Evolutionary conservation across 148 eudicot species (phyloP).

Genomic region (Rheum nobile): DNA sequence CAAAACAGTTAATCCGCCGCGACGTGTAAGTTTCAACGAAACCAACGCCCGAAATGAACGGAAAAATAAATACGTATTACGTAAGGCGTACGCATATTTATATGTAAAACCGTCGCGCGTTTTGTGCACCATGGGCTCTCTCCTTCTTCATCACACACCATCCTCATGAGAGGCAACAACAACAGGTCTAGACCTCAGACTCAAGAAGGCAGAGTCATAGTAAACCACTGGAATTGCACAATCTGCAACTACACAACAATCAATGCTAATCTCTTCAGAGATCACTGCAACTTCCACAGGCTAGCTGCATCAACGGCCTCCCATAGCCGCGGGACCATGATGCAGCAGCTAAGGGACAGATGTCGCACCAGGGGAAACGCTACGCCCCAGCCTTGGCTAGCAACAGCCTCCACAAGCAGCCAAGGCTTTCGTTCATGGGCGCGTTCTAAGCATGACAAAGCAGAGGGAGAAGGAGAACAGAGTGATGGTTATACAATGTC

Average conservation of each 20-base stretch:
- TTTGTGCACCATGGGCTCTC: background rate
- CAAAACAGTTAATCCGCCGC: background rate
- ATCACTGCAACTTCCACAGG: background rate
- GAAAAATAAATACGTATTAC: too few relatives aligned
- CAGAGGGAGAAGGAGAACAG: background rate
- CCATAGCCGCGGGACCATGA: background rate
- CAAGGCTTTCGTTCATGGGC: background rate
- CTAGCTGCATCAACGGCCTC: background rate
- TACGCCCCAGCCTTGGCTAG: background rate
- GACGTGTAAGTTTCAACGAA: background rate
- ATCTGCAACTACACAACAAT: background rate
- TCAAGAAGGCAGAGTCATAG: background rate
- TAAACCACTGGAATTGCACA: background rate
- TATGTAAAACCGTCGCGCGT: background rate
- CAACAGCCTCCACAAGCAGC: background rate
- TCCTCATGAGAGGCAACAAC: background rate
- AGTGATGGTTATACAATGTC: background rate
- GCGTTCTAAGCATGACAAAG: background rate
- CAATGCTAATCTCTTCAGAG: background rate
- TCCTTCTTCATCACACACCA: background rate
- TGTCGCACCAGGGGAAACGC: too few relatives aligned
- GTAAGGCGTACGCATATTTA: background rate
- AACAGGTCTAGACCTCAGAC: background rate
- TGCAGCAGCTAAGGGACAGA: background rate
- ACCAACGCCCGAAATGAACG: background rate